These are phyloP conservation scores for Erodium moschatum DNA, from an alignment of 441 rosid species.

Conservation along the genomic window DNA sequence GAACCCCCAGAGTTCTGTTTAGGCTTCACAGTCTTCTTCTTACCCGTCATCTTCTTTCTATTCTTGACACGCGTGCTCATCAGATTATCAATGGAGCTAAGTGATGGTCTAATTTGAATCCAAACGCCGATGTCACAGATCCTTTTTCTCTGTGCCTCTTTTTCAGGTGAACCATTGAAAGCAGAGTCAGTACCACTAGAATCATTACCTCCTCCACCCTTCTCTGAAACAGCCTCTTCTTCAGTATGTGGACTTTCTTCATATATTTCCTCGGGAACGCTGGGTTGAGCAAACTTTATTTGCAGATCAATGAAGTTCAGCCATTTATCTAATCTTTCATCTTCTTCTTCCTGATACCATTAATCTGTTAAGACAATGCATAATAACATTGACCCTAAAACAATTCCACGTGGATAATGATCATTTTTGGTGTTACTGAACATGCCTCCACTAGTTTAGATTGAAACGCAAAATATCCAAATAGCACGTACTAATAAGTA, in stretches of 20 bases:
- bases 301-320: constrained; percentile 61
- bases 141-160: constrained; percentile 32
- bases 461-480: not conserved
- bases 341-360: constrained; percentile 82
- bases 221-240: constrained; percentile 27
- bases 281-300: constrained; percentile 43
- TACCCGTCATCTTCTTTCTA: constrained; percentile 37
- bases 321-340: constrained; percentile 97
- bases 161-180: constrained; percentile 31
- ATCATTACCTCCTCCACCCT: constrained; percentile 34
- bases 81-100: constrained; percentile 61
- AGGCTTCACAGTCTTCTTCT: constrained; percentile 43
- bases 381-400: not conserved
- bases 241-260: constrained; percentile 22
- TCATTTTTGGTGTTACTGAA: not conserved
- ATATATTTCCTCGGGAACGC: constrained; percentile 30
- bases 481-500: not conserved
- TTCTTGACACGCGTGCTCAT: constrained; percentile 73
- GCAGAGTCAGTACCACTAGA: constrained; percentile 28
- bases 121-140: constrained; percentile 53
- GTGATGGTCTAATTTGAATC: constrained; percentile 70
- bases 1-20: constrained; percentile 72
- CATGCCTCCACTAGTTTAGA: not conserved
- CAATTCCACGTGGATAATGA: not conserved
- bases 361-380: not conserved